Evolutionary conservation across 1,284 basidiomycete species (phyloP).

Genomic region (Trichosporon ovoides): DNA sequence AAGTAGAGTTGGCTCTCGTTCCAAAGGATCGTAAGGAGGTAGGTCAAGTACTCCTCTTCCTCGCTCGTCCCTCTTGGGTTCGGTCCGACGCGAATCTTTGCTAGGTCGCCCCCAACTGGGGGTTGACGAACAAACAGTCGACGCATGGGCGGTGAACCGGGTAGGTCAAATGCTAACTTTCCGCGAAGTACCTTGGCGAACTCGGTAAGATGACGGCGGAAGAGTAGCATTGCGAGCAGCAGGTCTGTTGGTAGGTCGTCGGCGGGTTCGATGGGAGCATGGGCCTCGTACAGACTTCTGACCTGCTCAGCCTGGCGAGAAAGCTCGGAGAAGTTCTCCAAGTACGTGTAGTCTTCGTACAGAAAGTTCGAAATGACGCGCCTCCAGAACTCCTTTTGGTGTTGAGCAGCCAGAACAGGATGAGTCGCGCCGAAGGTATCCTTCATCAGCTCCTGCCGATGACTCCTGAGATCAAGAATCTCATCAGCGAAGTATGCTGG

Average conservation of each 20-base stretch:
- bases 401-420: not conserved
- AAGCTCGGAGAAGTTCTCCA: not conserved
- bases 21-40: not conserved
- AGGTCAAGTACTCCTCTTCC: not conserved
- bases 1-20: not conserved
- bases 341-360: not conserved
- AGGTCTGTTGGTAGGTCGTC: not conserved
- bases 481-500: constrained; percentile 6
- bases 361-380: not conserved
- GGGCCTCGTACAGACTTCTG: not conserved
- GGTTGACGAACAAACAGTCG: not conserved
- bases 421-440: not conserved
- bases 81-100: not conserved
- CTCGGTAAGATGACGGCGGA: constrained; percentile 1
- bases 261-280: not conserved
- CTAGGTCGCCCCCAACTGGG: not conserved
- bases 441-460: constrained; percentile 2
- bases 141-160: not conserved
- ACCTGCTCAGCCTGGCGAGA: not conserved
- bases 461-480: not conserved
- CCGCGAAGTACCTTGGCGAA: not conserved
- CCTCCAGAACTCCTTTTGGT: not conserved
- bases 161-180: not conserved
- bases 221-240: not conserved
- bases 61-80: not conserved